phyloP scores from a whole-genome alignment of 225 moss, liverwort and hornwort species.

The Straminergon stramineum region DNA sequence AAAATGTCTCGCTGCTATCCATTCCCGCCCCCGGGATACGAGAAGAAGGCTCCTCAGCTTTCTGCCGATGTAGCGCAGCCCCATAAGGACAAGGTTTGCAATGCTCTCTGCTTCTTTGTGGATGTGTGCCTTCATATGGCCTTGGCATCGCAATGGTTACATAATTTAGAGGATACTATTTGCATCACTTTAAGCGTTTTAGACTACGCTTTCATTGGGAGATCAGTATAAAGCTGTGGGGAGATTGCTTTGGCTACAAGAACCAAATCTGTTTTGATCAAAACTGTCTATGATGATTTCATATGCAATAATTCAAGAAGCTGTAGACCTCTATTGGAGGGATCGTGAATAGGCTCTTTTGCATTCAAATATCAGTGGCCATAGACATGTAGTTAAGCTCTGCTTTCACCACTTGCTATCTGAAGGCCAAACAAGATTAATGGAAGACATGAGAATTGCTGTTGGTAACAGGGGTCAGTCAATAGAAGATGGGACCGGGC shows the following conservation, averaged over 20 bases:
- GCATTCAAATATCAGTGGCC: neutral
- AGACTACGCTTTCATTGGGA: neutral
- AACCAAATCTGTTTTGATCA: neutral
- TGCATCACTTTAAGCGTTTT: neutral
- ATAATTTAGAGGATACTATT: neutral
- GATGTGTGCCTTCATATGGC: neutral
- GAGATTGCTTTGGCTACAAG: neutral
- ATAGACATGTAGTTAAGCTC: neutral
- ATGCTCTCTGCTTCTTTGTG: neutral
- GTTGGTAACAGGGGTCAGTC: neutral
- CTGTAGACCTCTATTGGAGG: neutral
- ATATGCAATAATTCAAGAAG: neutral
- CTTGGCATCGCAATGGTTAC: neutral
- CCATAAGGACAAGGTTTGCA: conserved; percentile 78
- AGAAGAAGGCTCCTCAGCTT: conserved; percentile 86
- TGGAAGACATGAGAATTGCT: neutral
- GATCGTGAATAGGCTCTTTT: neutral
- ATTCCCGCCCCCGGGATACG: conserved; percentile 99
- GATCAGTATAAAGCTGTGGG: neutral
- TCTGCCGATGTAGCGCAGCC: conserved; percentile 67
- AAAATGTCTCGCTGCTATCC: conserved; percentile 99
- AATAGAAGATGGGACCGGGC: neutral
- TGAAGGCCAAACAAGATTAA: neutral
- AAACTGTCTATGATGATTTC: neutral
- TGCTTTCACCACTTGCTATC: neutral